A percentile compares a stretch with the other conserved stretches of the same genome.
Conservation (phyloP, 2,329 filamentous ascomycete species). For the Calonectria leucothoes region DNA sequence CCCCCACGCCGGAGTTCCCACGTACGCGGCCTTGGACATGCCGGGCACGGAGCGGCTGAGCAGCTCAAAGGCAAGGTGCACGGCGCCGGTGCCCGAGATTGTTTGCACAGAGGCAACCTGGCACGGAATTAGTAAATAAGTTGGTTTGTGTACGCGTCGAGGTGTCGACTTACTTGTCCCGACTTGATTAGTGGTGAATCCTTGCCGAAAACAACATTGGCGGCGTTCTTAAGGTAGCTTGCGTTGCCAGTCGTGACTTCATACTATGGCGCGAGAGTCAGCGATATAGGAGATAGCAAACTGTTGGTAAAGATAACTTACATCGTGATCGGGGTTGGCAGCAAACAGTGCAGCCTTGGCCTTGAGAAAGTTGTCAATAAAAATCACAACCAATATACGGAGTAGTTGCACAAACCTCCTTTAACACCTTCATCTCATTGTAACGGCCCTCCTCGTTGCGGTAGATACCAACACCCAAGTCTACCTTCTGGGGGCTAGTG, state of each 20-base stretch:
- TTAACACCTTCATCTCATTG: constrained; percentile 45
- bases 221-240: constrained; percentile 44
- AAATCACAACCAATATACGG: neutral
- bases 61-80: constrained; percentile 49
- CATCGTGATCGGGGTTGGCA: constrained; percentile 41
- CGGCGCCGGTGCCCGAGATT: constrained; percentile 52
- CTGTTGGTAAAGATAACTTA: constrained; percentile 17
- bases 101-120: constrained; percentile 50
- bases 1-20: constrained; percentile 44
- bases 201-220: constrained; percentile 45
- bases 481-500: constrained; percentile 44
- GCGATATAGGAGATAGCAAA: neutral
- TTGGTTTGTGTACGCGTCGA: neutral
- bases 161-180: constrained; percentile 1
- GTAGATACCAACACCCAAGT: constrained; percentile 52
- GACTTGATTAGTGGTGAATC: constrained; percentile 12
- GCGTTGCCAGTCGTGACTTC: constrained; percentile 48
- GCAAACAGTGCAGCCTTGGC: constrained; percentile 37
- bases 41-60: constrained; percentile 38
- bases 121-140: neutral
- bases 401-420: constrained; percentile 3
- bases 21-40: constrained; percentile 40
- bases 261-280: constrained; percentile 38
- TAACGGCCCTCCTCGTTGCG: constrained; percentile 47
- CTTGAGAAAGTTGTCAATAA: constrained; percentile 13